These are phyloP conservation scores for Cercospora brassicicola DNA, from an alignment of 2,329 filamentous ascomycete species.

Conservation along the genomic window DNA sequence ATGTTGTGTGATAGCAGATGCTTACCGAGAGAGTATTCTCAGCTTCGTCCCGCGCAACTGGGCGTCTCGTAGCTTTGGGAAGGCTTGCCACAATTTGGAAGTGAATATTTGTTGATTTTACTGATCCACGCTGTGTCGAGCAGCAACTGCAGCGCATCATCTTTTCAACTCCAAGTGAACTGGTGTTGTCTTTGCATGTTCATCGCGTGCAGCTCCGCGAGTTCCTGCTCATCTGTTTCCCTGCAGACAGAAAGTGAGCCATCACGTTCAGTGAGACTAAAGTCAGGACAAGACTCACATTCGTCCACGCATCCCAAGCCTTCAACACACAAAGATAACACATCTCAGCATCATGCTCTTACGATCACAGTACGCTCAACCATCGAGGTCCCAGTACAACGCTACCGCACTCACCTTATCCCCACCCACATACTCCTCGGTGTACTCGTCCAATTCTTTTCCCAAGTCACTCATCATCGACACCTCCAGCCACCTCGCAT, in stretches of 20 bases:
- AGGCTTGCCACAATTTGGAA: not conserved
- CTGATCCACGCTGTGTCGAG: not conserved
- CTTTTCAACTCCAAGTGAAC: not conserved
- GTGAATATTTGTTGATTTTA: not conserved
- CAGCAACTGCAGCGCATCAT: not conserved
- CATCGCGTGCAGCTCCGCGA: not conserved
- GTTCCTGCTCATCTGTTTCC: conserved; percentile 1
- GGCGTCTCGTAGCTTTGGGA: not conserved
- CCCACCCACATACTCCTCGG: conserved; percentile 27
- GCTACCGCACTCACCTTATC: conserved; percentile 11
- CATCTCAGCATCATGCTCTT: conserved; percentile 5
- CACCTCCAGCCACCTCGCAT: conserved; percentile 49
- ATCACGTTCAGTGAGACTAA: not conserved
- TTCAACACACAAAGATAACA: not conserved
- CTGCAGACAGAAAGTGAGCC: not conserved
- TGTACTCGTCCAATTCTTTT: conserved; percentile 31
- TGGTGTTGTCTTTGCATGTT: not conserved
- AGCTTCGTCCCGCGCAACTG: not conserved
- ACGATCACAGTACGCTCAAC: not conserved
- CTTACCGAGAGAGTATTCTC: not conserved
- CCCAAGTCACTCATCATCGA: conserved; percentile 45
- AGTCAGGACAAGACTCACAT: conserved; percentile 1
- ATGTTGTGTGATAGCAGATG: not conserved
- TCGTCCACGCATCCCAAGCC: conserved; percentile 14
- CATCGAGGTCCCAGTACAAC: conserved; percentile 11